Conservation (phyloP, 495 filamentous ascomycete genomes). For the Podospora conica region DNA sequence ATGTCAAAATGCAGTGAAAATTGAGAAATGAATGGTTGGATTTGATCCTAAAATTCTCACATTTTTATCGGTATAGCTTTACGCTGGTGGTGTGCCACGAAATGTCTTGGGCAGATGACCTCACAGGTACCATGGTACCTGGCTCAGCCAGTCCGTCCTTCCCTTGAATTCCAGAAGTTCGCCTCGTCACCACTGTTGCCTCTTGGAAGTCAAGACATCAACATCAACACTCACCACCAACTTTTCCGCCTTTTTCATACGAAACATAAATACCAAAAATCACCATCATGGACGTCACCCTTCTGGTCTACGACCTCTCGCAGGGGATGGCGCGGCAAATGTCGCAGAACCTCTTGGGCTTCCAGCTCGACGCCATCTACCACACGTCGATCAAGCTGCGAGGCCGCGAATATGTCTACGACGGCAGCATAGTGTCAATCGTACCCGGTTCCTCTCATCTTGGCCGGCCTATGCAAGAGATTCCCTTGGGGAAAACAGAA, state of each 20-base stretch:
- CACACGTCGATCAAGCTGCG: conserved; percentile 83
- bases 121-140: background rate
- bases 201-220: background rate
- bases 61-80: no score
- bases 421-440: conserved; percentile 73
- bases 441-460: conserved; percentile 76
- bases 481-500: conserved; percentile 68
- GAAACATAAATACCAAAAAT: background rate
- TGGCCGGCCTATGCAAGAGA: conserved; percentile 71
- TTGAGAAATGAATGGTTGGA: background rate
- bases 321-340: conserved; percentile 52
- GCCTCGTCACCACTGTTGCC: conserved; percentile 13
- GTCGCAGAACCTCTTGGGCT: conserved; percentile 52
- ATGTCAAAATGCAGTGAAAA: background rate
- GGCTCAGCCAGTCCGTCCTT: background rate
- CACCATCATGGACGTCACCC: conserved; percentile 72
- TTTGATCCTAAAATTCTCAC: no score
- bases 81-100: background rate
- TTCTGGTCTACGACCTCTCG: conserved; percentile 94
- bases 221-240: background rate
- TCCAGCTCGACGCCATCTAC: conserved; percentile 82
- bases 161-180: conserved; percentile 5
- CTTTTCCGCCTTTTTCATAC: background rate
- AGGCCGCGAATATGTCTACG: conserved; percentile 50
- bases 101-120: background rate